Evolutionary conservation across 2,329 filamentous ascomycete genomes (phyloP), one percentile per base, ranked within the genome.

Genomic region (Apiospora sp.): DNA sequence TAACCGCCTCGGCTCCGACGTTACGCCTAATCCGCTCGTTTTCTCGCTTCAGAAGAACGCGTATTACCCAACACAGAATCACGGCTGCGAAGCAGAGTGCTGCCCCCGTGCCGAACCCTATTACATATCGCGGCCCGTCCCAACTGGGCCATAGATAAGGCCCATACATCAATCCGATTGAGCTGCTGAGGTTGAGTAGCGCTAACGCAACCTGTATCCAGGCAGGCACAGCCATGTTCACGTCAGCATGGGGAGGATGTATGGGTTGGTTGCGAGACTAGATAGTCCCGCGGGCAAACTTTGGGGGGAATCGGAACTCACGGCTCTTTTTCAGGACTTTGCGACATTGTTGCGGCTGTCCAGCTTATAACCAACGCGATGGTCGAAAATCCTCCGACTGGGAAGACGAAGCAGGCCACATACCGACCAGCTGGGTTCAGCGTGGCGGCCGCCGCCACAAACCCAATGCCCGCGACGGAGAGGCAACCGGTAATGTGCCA

Each of bases 361-460:
- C 85, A 87, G 6, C 83, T 84, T 0, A 86, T 77, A 51, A 84
- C 83, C n/a, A 87, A 81, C 68, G 81, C 83, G 75, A 86, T 87
- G 30, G 86, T 82, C 1, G 79, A 81, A 34, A 82, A 83, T 0
- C 83, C 79, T 2, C 76, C 77, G 10, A 78, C 67, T 72, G 83
- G 61, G 72, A 79, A 64, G 61, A 80, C 72, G 68, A 77, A 67
- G 74, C 72, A 75, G 46, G 74, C 71, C 8, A 77, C 72, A 22
- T 71, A 71, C n/a, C 71, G 71, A 10, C 71, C 71, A 12, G 64
- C 43, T 4, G 68, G 43, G 64, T 58, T 71, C 71, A 71, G 58
- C 12, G 71, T 71, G 24, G 64, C 30, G 37, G 48, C 51, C 14
- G 69, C 69, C 4, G 37, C 69, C 34, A 72, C 72, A 37, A 75